Evolutionary conservation across 2,329 filamentous ascomycete species (phyloP), one percentile per base, ranked within the genome.

Genomic region (Penicillium corylophilum): DNA sequence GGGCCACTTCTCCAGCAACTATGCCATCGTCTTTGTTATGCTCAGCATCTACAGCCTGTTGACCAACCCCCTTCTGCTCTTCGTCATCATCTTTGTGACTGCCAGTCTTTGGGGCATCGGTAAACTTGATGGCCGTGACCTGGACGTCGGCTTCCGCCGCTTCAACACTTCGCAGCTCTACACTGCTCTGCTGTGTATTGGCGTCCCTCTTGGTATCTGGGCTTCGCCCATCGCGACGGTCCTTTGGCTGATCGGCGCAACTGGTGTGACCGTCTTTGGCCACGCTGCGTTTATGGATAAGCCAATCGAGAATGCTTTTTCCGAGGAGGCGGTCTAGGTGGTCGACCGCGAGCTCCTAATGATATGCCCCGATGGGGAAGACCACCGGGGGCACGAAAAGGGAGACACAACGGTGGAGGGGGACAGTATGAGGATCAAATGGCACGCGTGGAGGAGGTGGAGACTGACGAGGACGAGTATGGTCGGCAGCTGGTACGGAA

Each of bases 311-410:
- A 93, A 95, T 92, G 92, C 92, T 96, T 99, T 99, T 96, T 96
- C 93, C 83, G 94, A 95, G 92, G 94, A 99, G 93, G 93, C 94
- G 92, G 94, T 99, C 89, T 99, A 97, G 86, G 83, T 95, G 92
- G 92, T 97, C 94, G 93, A 90, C 93, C 93, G 94, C 94, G 88
- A 94, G 88, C 92, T 96, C 93, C 92, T 79, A 78, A 82, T 76
- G 78, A 79, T 81, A 86, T 88, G 91, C 91, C 92, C 89, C 87
- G 81, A 84, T 92, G 89, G 93, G 93, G 92, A 96, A 96, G 93
- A 96, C 90, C 91, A 94, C 89, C 90, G 83, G 88, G 90, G 88
- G 88, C 86, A 82, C 84, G 81, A 73, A 69, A 67, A 77, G 81
- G 83, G 81, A 84, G 82, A 79, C 83, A 78, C 75, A 77, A 79